These are phyloP conservation scores for Pyrenophora seminiperda DNA, from an alignment of 2,329 filamentous ascomycete genomes.

Conservation along the genomic window DNA sequence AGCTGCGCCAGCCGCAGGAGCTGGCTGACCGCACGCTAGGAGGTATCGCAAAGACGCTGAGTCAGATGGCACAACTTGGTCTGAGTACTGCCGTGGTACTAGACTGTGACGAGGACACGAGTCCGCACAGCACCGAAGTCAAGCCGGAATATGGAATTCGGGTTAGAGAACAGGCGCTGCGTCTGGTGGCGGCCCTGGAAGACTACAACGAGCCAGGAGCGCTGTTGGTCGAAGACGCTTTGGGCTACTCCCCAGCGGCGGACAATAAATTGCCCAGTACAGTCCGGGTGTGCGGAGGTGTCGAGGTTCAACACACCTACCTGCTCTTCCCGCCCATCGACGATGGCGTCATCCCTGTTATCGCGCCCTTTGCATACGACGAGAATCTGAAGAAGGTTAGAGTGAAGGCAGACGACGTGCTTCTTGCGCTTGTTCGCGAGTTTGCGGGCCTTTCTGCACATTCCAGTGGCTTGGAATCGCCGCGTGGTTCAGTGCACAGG, in stretches of 20 bases:
- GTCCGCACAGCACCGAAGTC: conserved; percentile 36
- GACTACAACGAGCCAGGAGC: conserved; percentile 70
- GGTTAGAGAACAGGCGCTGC: conserved; percentile 68
- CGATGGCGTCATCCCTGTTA: conserved; percentile 71
- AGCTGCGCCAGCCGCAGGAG: conserved; percentile 74
- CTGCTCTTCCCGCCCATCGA: conserved; percentile 69
- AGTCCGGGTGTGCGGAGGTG: conserved; percentile 42
- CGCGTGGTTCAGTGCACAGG: conserved; percentile 26
- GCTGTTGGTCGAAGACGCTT: conserved; percentile 66
- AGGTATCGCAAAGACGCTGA: conserved; percentile 81
- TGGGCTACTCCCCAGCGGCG: conserved; percentile 47
- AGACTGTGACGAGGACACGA: conserved; percentile 64
- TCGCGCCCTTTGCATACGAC: conserved; percentile 68
- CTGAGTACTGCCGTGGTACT: conserved; percentile 82
- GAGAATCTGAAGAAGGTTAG: conserved; percentile 51
- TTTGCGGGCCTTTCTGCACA: conserved; percentile 67
- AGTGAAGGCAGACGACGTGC: conserved; percentile 65
- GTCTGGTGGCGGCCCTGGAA: conserved; percentile 77
- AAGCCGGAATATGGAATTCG: conserved; percentile 49
- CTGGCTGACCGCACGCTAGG: conserved; percentile 71
- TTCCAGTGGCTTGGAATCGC: conserved; percentile 13
- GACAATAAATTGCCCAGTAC: conserved; percentile 37
- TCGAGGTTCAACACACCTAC: conserved; percentile 52
- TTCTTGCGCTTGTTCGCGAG: conserved; percentile 77
- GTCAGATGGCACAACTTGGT: conserved; percentile 81